Evolutionary conservation across 306 rosid genomes (phyloP).

Genomic region (Vachellia pachyceras): DNA sequence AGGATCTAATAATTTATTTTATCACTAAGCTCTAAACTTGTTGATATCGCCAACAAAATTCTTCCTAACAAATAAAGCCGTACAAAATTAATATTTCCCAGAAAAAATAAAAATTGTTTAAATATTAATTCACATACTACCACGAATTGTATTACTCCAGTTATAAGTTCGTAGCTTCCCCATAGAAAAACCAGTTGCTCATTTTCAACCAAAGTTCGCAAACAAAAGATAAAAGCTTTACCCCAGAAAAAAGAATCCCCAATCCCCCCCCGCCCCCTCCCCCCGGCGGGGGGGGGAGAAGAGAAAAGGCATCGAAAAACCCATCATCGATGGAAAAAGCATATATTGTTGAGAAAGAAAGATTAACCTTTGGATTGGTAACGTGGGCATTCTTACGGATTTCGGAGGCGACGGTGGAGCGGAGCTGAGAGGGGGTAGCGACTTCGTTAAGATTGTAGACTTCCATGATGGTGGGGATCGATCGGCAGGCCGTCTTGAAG

Average conservation of each 20-base stretch:
- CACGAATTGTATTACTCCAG: no score
- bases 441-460: constrained; percentile 82
- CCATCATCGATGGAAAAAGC: neutral
- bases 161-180: neutral
- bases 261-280: no score
- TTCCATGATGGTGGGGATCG: constrained; percentile 78
- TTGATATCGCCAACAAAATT: neutral
- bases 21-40: neutral
- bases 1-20: neutral
- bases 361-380: constrained; percentile 73
- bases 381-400: constrained; percentile 64
- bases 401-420: constrained; percentile 78
- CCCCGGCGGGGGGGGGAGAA: neutral
- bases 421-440: constrained; percentile 66
- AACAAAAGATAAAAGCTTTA: neutral
- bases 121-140: neutral
- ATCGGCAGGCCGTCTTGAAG: constrained; percentile 82
- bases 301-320: neutral
- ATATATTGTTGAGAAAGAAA: neutral
- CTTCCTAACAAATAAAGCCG: neutral
- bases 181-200: neutral
- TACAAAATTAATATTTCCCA: neutral
- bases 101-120: neutral
- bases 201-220: neutral
- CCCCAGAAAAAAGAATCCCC: neutral